These are phyloP conservation scores for Saccharomycopsis hybrid DNA, from an alignment of 1,139 yeast species.

Conservation along the genomic window DNA sequence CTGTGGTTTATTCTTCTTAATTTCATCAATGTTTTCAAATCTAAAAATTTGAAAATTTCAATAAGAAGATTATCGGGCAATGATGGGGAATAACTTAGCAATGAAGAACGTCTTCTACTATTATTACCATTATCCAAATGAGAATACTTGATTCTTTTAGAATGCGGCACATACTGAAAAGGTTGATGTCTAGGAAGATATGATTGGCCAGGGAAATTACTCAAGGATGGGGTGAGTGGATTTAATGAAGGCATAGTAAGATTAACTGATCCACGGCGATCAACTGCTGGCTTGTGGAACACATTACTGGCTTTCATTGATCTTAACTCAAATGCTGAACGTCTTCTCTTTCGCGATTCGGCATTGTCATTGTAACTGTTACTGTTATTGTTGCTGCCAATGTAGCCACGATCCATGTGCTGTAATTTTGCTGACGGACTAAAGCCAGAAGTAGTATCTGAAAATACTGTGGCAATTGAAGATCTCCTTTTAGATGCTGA, in stretches of 20 bases:
- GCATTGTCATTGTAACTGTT: slow-evolving; percentile 5
- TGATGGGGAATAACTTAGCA: slow-evolving; percentile 45
- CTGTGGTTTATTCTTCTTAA: slow-evolving; percentile 49
- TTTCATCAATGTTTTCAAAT: slow-evolving; percentile 52
- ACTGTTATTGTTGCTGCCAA: no score
- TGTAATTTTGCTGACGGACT: no score
- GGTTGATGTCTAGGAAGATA: slow-evolving; percentile 23
- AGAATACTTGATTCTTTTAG: slow-evolving; percentile 40
- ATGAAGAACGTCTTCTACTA: slow-evolving; percentile 49
- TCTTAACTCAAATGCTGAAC: slow-evolving; percentile 18
- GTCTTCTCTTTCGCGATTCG: slow-evolving; percentile 16
- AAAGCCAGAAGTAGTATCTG: slow-evolving; percentile 11
- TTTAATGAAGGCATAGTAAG: slow-evolving; percentile 34
- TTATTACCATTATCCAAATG: slow-evolving; percentile 24
- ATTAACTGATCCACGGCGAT: slow-evolving; percentile 20
- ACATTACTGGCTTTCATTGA: not conserved
- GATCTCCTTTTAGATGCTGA: slow-evolving; percentile 4
- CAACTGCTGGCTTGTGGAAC: not conserved
- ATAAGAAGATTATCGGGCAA: slow-evolving; percentile 53
- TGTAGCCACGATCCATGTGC: no score
- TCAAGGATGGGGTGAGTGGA: slow-evolving; percentile 33
- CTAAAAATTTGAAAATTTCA: slow-evolving; percentile 44
- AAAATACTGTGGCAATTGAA: slow-evolving; percentile 10
- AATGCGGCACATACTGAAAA: slow-evolving; percentile 48
- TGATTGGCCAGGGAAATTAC: slow-evolving; percentile 26